Conservation (phyloP, 192 early-diverging fungal genomes). For the Blastocladiella britannica region DNA sequence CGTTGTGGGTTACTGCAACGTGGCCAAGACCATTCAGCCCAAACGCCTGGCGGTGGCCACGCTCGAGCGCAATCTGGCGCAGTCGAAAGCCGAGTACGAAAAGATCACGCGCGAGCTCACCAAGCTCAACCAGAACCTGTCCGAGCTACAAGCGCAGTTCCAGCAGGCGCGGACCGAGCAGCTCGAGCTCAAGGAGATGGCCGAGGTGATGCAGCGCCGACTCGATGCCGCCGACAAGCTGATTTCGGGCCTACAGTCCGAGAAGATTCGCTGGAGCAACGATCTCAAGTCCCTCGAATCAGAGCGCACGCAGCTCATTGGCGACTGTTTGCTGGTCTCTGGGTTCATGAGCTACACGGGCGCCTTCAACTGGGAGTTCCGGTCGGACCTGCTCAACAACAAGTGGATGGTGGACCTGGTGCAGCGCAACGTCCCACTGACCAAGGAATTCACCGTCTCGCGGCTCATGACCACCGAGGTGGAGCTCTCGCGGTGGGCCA, state of each 20-base stretch:
- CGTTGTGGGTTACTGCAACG: conserved; percentile 81
- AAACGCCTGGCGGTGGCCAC: conserved; percentile 73
- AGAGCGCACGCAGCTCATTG: conserved; percentile 94
- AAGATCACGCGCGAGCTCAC: conserved; percentile 57
- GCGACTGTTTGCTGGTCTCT: conserved; percentile 79
- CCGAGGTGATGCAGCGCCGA: conserved; percentile 74
- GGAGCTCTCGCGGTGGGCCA: conserved; percentile 75
- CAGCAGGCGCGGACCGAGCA: conserved; percentile 83
- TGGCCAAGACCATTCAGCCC: conserved; percentile 84
- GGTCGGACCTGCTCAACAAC: conserved; percentile 46
- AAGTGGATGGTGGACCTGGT: conserved; percentile 59
- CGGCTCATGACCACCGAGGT: conserved; percentile 83
- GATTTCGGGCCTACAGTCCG: conserved; percentile 75
- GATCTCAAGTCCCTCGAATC: conserved; percentile 74
- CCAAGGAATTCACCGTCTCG: conserved; percentile 57
- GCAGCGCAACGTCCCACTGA: conserved; percentile 47
- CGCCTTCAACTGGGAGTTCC: conserved; percentile 94
- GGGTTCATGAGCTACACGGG: conserved; percentile 93
- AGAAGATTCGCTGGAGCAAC: conserved; percentile 77
- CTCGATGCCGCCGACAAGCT: conserved; percentile 77
- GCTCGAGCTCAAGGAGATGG: conserved; percentile 69
- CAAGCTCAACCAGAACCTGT: conserved; percentile 75
- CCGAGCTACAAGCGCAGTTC: conserved; percentile 84
- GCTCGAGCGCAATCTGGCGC: conserved; percentile 59
- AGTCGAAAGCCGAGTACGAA: conserved; percentile 42